Evolutionary conservation across 768 basidiomycete genomes (phyloP), one percentile per base, ranked within the genome.

Genomic region (Serpula lacrymans): DNA sequence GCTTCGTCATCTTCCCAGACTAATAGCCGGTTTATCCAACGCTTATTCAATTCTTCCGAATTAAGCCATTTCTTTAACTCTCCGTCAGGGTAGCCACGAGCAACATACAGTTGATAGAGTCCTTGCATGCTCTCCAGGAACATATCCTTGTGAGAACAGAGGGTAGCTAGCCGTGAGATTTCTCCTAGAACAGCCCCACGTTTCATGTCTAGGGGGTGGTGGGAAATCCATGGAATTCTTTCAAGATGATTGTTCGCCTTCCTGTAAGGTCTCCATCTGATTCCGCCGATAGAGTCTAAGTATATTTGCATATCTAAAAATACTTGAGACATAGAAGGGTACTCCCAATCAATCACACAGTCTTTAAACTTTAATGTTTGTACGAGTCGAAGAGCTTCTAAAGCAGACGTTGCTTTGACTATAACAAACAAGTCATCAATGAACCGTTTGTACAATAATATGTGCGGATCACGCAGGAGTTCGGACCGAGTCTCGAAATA

Each of bases 391-490:
- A 41, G 21, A 2, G 42, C 52, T n/a, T 48, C 50, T 1, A 20
- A 33, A 39, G 52, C 53, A 11, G 13, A n/a, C 3, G 5, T 4
- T 8, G 33, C 33, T 12, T 34, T 18, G 4, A 34, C 17, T 5
- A 57, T 45, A 2, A 52, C 51, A 1, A 62, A 33, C 23, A 50
- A 51, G 34, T 66, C 63, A 42, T 66, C 62, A 46, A 66, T 66
- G 39, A 60, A 67, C 0, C 62, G 30, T 2, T 59, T 57, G 39
- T 63, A 66, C 30, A 57, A 63, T 4, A 41, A 36, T 10, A 58
- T 39, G 4, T 20, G 8, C 0, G 49, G 51, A 30, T 58, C 22
- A 24, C 37, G 12, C 1, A 54, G 14, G 9, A 53, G 43, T 4
- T 42, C 14, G n/a, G 5, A 36, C 35, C 9, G 11, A 8, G 35